Percentiles rank a stretch among this genome's conserved stretches.
These are phyloP conservation scores for Breynia disticha DNA, from an alignment of 441 rosid species.

Conservation along the genomic window DNA sequence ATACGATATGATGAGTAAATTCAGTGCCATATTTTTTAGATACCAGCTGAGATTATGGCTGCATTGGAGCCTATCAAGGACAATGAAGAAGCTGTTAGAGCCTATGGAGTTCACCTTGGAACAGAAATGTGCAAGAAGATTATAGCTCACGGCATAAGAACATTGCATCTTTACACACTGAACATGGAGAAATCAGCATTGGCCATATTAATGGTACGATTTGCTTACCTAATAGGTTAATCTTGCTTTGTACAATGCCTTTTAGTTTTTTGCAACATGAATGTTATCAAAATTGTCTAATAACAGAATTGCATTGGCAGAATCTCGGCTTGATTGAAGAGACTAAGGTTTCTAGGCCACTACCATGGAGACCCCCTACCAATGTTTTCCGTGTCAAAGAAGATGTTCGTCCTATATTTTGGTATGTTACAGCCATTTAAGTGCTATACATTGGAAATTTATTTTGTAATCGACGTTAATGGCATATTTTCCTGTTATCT, in stretches of 20 bases:
- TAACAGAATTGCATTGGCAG: slow-evolving; percentile 33
- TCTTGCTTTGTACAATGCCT: not conserved
- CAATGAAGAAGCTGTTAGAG: slow-evolving; percentile 89
- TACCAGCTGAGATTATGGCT: slow-evolving; percentile 74
- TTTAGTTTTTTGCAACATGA: not conserved
- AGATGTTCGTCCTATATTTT: slow-evolving; percentile 96
- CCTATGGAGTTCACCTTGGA: slow-evolving; percentile 87
- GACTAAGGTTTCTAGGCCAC: slow-evolving; percentile 58
- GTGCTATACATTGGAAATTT: not conserved
- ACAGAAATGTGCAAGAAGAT: slow-evolving; percentile 92
- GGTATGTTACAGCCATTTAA: slow-evolving; percentile 41
- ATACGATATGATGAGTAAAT: not conserved
- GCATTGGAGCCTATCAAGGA: slow-evolving; percentile 93
- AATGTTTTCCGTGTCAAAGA: slow-evolving; percentile 83
- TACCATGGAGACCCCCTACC: slow-evolving; percentile 96
- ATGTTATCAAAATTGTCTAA: slow-evolving; percentile 8
- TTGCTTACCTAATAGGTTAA: slow-evolving; percentile 8
- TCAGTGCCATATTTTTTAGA: slow-evolving; percentile 27
- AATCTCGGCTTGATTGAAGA: slow-evolving; percentile 93
- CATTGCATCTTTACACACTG: slow-evolving; percentile 80
- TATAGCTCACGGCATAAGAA: slow-evolving; percentile 71
- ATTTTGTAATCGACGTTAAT: not conserved
- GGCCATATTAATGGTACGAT: slow-evolving; percentile 62
- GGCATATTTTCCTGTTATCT: slow-evolving; percentile 5
- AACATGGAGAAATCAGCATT: slow-evolving; percentile 96